These are phyloP conservation scores for Candida dendrica DNA, from an alignment of 805 yeast genomes.

Conservation along the genomic window DNA sequence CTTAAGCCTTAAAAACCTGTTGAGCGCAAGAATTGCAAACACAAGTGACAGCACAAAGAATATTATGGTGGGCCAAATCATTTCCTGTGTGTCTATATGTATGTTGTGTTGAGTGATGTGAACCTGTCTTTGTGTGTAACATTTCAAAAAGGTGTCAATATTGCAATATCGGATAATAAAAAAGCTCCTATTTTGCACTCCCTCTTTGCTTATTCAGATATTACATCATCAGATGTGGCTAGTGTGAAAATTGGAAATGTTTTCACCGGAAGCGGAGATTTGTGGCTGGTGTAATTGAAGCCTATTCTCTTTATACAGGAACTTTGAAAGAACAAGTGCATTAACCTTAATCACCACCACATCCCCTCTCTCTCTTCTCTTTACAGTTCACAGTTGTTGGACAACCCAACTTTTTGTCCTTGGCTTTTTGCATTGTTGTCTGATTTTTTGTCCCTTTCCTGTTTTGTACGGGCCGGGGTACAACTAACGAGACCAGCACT, in stretches of 20 bases:
- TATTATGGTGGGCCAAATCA: constrained; percentile 15
- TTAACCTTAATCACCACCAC: too few species aligned
- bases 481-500: too few species aligned
- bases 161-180: not conserved
- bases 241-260: too few species aligned
- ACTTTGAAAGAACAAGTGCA: too few species aligned
- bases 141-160: not conserved
- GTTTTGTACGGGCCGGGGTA: too few species aligned
- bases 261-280: too few species aligned
- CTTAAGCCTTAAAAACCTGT: constrained; percentile 12
- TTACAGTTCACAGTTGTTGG: too few species aligned
- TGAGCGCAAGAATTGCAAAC: constrained; percentile 12
- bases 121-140: not conserved
- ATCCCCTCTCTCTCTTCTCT: too few species aligned
- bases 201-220: not conserved
- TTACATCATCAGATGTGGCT: not conserved
- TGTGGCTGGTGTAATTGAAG: not conserved
- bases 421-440: too few species aligned
- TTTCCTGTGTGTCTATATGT: constrained; percentile 3
- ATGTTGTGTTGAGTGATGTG: not conserved
- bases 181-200: not conserved
- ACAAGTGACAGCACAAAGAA: constrained; percentile 13
- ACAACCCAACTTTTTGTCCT: too few species aligned
- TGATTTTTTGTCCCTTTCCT: too few species aligned
- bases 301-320: too few species aligned